Evolutionary conservation across 1,284 basidiomycete genomes (phyloP).

Genomic region (Agaricales sp.): DNA sequence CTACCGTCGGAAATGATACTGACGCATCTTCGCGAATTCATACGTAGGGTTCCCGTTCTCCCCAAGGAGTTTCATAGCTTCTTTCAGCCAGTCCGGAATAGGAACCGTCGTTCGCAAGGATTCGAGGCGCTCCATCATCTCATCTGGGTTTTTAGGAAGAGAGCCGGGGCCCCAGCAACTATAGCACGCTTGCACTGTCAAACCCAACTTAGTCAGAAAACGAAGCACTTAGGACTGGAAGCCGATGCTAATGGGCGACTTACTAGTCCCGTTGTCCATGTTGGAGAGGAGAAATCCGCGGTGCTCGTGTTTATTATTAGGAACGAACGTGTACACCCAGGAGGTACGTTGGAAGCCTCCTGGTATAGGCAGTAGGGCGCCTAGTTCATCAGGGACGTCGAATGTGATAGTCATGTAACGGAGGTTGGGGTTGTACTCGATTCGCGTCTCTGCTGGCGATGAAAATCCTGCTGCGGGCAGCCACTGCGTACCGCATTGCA

Average conservation of each 20-base stretch:
- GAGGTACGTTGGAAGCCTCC: not conserved
- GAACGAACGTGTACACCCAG: conserved; percentile 1
- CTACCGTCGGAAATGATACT: not conserved
- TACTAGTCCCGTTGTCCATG: not conserved
- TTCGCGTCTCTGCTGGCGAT: not conserved
- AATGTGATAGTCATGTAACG: not conserved
- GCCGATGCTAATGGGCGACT: too few species aligned
- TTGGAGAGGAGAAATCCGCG: not conserved
- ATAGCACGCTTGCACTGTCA: not conserved
- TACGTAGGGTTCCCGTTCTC: not conserved
- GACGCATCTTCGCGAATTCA: not conserved
- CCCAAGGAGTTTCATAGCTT: not conserved
- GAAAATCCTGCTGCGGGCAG: not conserved
- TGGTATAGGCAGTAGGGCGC: not conserved
- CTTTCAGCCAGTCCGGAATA: not conserved
- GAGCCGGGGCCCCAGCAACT: not conserved
- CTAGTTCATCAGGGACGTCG: not conserved
- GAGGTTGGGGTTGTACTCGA: not conserved
- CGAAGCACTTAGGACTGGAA: too few species aligned
- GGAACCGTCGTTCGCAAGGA: not conserved
- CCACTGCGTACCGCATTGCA: not conserved
- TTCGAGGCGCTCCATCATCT: not conserved
- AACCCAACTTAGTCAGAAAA: too few species aligned
- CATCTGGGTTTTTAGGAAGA: not conserved
- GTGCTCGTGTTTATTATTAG: not conserved